Evolutionary conservation across 2,329 filamentous ascomycete species (phyloP), one percentile per base, ranked within the genome.

Genomic region (Chaetomium sp.): DNA sequence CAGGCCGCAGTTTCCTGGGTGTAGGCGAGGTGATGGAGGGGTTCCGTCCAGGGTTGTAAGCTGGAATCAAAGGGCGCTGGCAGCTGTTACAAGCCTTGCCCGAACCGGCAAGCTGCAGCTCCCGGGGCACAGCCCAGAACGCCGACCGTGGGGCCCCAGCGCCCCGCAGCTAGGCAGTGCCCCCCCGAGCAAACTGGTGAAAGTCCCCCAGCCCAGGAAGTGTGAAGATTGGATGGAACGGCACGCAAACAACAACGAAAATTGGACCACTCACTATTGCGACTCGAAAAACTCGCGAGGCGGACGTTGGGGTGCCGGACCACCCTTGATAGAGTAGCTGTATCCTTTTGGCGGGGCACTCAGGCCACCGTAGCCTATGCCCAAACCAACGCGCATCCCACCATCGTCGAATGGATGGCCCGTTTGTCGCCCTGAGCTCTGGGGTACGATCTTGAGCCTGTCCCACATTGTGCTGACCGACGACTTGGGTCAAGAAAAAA

Each of bases 321-420:
- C 77, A 51, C 76, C 77, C 67, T 71, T 72, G 65, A 79, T 76
- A 0, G 75, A 73, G 65, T 78, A 79, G 53, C 69, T 73, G 68
- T 79, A 79, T 55, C 76, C 76, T 21, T 56, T 63, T 13, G 62
- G 27, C 16, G 45, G 45, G 16, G 61, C 50, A 35, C 27, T 60
- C 53, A 38, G 35, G 27, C 25, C 62, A 23, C 62, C 58, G 71
- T 73, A 61, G 69, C 57, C 47, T 1, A 66, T 42, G 7, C 64
- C 63, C 54, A 69, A 25, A 16, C 60, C 65, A 38, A 65, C 47
- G 23, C 55, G 59, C 72, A 69, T 54, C 71, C 70, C 65, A 50
- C 68, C 68, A 31, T 69, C 68, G 58, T 67, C 69, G 33, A 70
- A 54, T 3, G 54, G 63, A 45, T 29, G 50, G 12, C 13, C 23